Percentiles rank a stretch among this genome's conserved stretches.
These are phyloP conservation scores for Alternaria sp. DNA, from an alignment of 2,329 filamentous ascomycete species.

Conservation along the genomic window DNA sequence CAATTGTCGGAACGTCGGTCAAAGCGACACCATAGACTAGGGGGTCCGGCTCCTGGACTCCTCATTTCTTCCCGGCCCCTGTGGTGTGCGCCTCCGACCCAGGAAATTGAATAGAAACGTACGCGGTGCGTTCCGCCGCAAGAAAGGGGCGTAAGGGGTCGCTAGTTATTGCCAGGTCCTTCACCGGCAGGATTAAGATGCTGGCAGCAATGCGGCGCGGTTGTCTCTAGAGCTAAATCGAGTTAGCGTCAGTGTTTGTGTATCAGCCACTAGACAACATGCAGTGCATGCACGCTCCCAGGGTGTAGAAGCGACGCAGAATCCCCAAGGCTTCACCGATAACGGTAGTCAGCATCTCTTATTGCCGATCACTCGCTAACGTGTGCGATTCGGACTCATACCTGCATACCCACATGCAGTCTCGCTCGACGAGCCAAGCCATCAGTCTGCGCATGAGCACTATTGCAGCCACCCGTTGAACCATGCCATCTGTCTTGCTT, in stretches of 20 bases:
- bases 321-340: background rate
- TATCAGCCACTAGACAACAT: background rate
- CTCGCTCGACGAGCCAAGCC: background rate
- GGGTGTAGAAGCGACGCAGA: background rate
- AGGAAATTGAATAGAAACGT: background rate
- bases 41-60: background rate
- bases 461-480: too few species aligned
- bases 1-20: background rate
- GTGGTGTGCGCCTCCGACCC: background rate
- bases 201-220: background rate
- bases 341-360: too few species aligned
- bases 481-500: background rate
- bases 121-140: background rate
- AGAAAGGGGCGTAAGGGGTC: background rate
- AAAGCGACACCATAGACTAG: background rate
- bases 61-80: background rate
- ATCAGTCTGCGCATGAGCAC: too few species aligned
- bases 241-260: background rate
- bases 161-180: too few species aligned
- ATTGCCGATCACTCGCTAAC: background rate
- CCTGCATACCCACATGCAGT: background rate
- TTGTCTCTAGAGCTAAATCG: background rate
- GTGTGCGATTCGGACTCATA: background rate
- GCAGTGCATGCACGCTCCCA: background rate
- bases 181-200: background rate